phyloP scores from a whole-genome alignment of 139 green algal genomes.

The Zygnema cylindricum region DNA sequence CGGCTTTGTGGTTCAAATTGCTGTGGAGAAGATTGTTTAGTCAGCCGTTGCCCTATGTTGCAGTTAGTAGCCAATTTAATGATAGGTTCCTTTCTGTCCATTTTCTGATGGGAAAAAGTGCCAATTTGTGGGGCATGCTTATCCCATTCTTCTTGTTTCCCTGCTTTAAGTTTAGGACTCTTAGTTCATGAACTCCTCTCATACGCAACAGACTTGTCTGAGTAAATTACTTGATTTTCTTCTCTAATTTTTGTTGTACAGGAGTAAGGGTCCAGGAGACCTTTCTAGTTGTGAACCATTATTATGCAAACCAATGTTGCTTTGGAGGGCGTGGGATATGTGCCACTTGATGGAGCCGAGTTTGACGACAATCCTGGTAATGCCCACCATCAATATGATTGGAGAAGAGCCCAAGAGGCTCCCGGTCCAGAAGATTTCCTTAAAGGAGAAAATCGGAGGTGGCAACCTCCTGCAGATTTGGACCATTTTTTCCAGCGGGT shows the following conservation, averaged over 20 bases:
- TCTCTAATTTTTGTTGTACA: not conserved
- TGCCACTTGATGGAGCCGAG: not conserved
- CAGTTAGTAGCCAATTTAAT: no score
- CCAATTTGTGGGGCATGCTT: no score
- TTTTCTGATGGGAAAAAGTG: no score
- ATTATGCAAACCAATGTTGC: not conserved
- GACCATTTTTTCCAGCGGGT: slow-evolving; percentile 56
- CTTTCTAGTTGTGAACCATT: not conserved
- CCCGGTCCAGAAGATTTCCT: slow-evolving; percentile 17
- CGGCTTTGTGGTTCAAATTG: no score
- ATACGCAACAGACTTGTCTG: no score
- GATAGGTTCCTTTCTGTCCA: no score
- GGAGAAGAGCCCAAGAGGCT: not conserved
- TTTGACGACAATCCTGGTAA: not conserved
- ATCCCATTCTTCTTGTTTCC: no score
- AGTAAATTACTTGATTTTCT: not conserved
- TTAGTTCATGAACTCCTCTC: no score
- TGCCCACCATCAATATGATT: not conserved
- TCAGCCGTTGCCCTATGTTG: no score
- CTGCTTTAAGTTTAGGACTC: no score
- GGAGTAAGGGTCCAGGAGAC: not conserved
- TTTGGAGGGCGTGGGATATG: slow-evolving; percentile 5
- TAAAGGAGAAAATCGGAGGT: slow-evolving; percentile 23
- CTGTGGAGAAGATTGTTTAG: no score
- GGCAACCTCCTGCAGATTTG: slow-evolving; percentile 29